phyloP scores from a whole-genome alignment of 192 early-diverging fungal species.

The Coemansia sp. region DNA sequence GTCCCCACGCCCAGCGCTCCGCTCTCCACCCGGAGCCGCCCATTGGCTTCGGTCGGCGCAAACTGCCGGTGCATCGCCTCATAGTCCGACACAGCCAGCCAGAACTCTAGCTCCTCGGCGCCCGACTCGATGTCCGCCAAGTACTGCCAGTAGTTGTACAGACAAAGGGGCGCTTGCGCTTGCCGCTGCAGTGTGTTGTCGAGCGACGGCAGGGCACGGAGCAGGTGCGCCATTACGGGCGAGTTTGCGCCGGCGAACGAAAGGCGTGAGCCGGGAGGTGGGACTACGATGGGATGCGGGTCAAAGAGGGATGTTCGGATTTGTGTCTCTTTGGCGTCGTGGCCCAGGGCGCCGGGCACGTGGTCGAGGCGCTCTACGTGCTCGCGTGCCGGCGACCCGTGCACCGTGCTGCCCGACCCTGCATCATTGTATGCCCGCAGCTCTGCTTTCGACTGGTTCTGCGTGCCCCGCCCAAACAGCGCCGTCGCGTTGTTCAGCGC shows the following conservation, averaged over 20 bases:
- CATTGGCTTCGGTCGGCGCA: conserved; percentile 10
- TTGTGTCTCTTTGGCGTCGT: conserved; percentile 3
- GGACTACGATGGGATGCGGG: conserved; percentile 50
- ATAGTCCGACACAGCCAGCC: conserved; percentile 70
- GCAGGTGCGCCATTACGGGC: conserved; percentile 23
- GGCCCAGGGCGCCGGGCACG: conserved; percentile 7
- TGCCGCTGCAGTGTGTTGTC: conserved; percentile 68
- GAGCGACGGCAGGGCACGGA: conserved; percentile 63
- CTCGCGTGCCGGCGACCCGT: conserved; percentile 14
- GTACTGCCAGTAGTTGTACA: conserved; percentile 76
- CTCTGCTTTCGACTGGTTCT: too few species aligned
- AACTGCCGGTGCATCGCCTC: conserved; percentile 67
- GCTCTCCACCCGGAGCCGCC: conserved; percentile 32
- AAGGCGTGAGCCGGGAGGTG: conserved; percentile 47
- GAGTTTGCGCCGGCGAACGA: conserved; percentile 46
- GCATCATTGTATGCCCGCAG: not conserved
- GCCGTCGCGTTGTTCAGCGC: conserved; percentile 37
- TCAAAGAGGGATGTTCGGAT: conserved; percentile 44
- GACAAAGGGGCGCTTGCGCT: conserved; percentile 68
- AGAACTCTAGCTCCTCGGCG: conserved; percentile 76
- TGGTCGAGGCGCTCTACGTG: not conserved
- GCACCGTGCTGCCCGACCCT: conserved; percentile 29
- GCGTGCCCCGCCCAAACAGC: conserved; percentile 19
- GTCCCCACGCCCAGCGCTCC: conserved; percentile 28
- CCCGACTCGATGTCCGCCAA: conserved; percentile 66